Conservation (phyloP, 1,284 basidiomycete species). For the Ganoderma lingzhi region DNA sequence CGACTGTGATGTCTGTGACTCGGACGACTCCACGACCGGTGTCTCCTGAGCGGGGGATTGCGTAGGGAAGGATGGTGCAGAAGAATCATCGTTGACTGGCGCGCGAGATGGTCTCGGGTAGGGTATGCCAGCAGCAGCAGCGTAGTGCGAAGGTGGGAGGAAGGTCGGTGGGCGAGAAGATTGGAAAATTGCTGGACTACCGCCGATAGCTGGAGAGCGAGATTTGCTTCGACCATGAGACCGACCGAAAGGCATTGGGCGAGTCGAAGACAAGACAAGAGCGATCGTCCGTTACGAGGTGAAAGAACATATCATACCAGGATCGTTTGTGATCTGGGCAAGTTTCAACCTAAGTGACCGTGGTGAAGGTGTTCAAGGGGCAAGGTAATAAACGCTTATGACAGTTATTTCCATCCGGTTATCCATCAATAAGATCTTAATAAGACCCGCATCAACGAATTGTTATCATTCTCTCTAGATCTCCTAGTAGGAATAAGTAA, state of each 20-base stretch:
- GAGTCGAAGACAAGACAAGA: background rate
- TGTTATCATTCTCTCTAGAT: too few relatives aligned
- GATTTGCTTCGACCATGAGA: constrained; percentile 36
- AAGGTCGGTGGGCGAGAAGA: constrained; percentile 47
- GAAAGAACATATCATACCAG: background rate
- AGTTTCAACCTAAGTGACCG: background rate
- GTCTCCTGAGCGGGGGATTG: constrained; percentile 31
- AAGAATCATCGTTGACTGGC: background rate
- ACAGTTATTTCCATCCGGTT: background rate
- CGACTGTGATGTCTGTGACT: constrained; percentile 2
- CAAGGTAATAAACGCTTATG: background rate
- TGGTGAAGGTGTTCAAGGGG: background rate
- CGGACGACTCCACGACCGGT: constrained; percentile 17
- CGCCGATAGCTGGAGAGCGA: constrained; percentile 33
- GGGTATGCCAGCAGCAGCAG: constrained; percentile 60
- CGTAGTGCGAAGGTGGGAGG: constrained; percentile 71
- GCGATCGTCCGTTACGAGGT: background rate
- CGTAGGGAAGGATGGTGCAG: background rate
- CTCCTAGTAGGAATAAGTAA: too few relatives aligned
- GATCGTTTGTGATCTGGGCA: background rate
- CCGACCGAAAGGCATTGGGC: constrained; percentile 33
- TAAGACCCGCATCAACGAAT: too few relatives aligned
- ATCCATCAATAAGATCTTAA: background rate
- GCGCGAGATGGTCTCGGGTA: constrained; percentile 13
- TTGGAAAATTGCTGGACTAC: constrained; percentile 8